phyloP scores from a whole-genome alignment of 1,284 basidiomycete genomes.

The Trametes polyzona region DNA sequence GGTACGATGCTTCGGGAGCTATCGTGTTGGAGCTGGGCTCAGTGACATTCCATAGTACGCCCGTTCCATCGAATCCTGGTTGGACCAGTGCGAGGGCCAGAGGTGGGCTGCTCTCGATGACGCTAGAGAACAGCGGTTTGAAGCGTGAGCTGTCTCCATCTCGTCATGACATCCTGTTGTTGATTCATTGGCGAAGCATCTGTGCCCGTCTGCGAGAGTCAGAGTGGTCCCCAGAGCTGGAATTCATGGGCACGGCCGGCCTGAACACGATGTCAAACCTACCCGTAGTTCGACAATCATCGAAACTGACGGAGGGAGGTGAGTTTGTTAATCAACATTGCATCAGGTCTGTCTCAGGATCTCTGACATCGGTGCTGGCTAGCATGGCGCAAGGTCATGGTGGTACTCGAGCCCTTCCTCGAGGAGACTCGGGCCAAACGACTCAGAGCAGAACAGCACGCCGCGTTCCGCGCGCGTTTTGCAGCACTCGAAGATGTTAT shows the following conservation, averaged over 20 bases:
- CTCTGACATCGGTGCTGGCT: too few relatives aligned
- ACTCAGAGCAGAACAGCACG: not conserved
- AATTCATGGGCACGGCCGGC: not conserved
- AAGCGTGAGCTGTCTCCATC: not conserved
- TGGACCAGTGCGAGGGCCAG: not conserved
- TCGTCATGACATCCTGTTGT: not conserved
- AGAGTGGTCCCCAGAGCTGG: conserved; percentile 1
- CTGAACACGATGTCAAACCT: not conserved
- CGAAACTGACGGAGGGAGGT: conserved; percentile 10
- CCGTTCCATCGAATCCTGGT: not conserved
- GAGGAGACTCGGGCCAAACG: not conserved
- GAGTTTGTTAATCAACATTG: not conserved
- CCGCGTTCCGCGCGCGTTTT: not conserved
- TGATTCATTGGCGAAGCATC: too few relatives aligned
- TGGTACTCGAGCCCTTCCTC: not conserved
- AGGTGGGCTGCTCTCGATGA: not conserved
- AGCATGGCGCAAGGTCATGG: not conserved
- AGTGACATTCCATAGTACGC: not conserved
- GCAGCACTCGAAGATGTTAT: not conserved
- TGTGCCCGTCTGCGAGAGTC: not conserved
- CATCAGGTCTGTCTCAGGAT: too few relatives aligned
- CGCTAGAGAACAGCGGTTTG: not conserved
- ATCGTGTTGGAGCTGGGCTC: too few relatives aligned
- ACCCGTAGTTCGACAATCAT: conserved; percentile 1
- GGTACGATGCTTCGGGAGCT: too few relatives aligned